Evolutionary conservation across 805 yeast species (phyloP).

Genomic region (Helenozyma rhizophorensis): DNA sequence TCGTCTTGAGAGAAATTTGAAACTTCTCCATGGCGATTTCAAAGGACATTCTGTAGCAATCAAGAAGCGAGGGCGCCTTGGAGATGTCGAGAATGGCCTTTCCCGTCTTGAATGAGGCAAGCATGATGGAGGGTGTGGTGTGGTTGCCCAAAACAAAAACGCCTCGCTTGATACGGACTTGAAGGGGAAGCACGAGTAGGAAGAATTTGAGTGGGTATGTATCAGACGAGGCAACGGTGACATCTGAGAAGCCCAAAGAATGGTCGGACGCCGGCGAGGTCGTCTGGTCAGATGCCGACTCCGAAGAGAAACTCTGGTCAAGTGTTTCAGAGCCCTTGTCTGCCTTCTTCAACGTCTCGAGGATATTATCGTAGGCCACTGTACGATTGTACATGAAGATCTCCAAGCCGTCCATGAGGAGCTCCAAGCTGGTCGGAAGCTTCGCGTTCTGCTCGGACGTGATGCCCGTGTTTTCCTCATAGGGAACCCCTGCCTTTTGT

Average conservation of each 20-base stretch:
- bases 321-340: conserved; percentile 8
- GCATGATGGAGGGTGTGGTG: conserved; percentile 67
- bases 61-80: conserved; percentile 44
- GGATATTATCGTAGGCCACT: conserved; percentile 65
- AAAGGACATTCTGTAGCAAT: conserved; percentile 47
- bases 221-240: not conserved
- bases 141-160: conserved; percentile 78
- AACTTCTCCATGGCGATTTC: conserved; percentile 47
- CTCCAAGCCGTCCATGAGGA: conserved; percentile 75
- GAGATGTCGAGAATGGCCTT: conserved; percentile 56
- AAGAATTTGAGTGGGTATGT: conserved; percentile 10
- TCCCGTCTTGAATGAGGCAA: conserved; percentile 54
- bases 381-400: conserved; percentile 78
- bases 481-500: not conserved
- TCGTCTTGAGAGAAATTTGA: conserved; percentile 63
- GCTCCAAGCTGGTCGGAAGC: conserved; percentile 52
- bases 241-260: conserved; percentile 1
- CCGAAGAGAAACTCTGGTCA: not conserved
- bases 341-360: conserved; percentile 32
- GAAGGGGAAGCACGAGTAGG: conserved; percentile 54
- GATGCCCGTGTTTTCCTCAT: conserved; percentile 12
- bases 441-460: conserved; percentile 34
- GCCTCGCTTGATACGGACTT: conserved; percentile 55
- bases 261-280: not conserved
- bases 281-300: not conserved